Evolutionary conservation across 2,329 filamentous ascomycete species (phyloP), one percentile per base, ranked within the genome.

Genomic region (Ceratocystis colombiana): DNA sequence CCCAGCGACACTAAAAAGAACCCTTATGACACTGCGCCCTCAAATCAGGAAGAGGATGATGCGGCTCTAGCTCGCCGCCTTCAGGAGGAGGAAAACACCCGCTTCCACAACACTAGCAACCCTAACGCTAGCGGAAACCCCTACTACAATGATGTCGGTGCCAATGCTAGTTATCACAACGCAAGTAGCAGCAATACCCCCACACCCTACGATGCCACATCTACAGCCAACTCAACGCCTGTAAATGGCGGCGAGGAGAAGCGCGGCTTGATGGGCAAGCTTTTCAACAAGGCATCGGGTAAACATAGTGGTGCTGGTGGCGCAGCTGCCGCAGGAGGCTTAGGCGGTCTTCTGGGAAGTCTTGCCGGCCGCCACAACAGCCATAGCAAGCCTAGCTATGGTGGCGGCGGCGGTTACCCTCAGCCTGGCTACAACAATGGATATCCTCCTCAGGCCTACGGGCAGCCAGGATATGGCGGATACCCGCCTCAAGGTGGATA

Each of bases 81-180:
- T 53, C 92, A 96, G 74, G 88, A 88, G 57, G 89, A 96, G 75
- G 91, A 96, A 75, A 82, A 96, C 69, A 84, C 57, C 80, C 80
- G 17, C 73, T 73, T 69, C 72, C 75, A 37, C 68, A 82, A 69
- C 74, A 81, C 22, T 78, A 79, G 20, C 6, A 30, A 7, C 17
- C 12, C 20, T 25, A 30, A 7, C 17, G 15, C 20, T 25, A 25
- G 70, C 69, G 64, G 69, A 68, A 37, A 50, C 37, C 46, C 65
- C 28, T 46, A 63, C 25, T 66, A 63, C 20, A 61, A 61, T 20
- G 33, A 20, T 7, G 62, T 45, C 28, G 61, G 62, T 10, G 65
- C 22, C 2, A 64, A 64, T 44, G 50, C 61, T 5, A 63, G n/a
- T 6, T 66, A 66, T 28, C 55, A 12, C 25, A 46, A 48, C 17